Base-by-base conservation (phyloP, 805 yeast genomes). In the Brettanomyces custersianus region DNA sequence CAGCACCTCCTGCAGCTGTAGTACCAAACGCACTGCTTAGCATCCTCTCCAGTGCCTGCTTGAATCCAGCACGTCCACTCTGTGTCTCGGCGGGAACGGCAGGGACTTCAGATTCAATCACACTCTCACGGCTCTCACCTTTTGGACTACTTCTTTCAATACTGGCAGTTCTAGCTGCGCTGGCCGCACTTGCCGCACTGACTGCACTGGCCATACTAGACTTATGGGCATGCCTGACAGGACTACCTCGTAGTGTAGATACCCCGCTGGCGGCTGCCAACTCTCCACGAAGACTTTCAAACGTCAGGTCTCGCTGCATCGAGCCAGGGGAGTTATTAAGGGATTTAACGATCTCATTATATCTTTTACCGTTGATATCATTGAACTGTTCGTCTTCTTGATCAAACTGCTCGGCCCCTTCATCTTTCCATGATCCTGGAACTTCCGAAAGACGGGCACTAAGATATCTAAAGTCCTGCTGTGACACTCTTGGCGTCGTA, bases 361-460 rank as follows among this genome's bases (percentile, higher is more conserved):
- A 42, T 24, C 40, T 40, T 3, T 19, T 20, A 13, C 35, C 27
- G 11, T 21, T 17, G 3, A 33, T 36, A 9, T 36, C 33, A 18
- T 15, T n/a, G 6, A 29, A 25, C 16, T 31, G 28, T 16, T 8
- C 19, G 9, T 18, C 35, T 15, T 33, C 30, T 12, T 23, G 35
- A 16, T 32, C 45, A 23, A 46, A 46, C 13, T 35, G 36, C 5
- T 36, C 38, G 10, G 38, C 38, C 20, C 44, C 42, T 20, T 40
- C 44, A 10, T 37, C 32, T 8, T 46, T 42, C 61, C 58, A 55
- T 5, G 55, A 46, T 5, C 55, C 55, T 11, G 59, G 54, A 48
- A 48, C 48, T 23, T 55, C 54, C 4, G 55, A 52, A 18, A 49
- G 26, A 31, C 48, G 50, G 5, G 48, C 46, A 4, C 47, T 30